Conservation (phyloP, 192 early-diverging fungal species). For the Mortierella antarctica region DNA sequence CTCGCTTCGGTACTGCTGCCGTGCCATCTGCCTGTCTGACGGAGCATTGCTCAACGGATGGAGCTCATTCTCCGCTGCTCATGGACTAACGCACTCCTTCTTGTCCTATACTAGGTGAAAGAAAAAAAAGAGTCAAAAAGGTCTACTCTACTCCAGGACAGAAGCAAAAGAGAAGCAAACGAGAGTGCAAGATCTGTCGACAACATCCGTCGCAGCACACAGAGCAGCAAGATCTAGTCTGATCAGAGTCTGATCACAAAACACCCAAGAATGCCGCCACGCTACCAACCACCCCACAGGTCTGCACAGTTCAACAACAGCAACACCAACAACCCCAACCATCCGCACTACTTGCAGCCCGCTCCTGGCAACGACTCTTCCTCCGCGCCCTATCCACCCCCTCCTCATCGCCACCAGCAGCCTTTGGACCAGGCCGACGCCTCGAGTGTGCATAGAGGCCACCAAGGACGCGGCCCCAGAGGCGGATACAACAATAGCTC, state of each 20-base stretch:
- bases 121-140: too few species aligned
- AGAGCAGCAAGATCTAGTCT: background rate
- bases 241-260: too few species aligned
- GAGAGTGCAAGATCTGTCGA: background rate
- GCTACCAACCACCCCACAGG: slow-evolving; percentile 42
- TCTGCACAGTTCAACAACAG: slow-evolving; percentile 34
- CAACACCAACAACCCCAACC: slow-evolving; percentile 50
- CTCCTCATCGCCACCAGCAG: slow-evolving; percentile 15
- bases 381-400: slow-evolving; percentile 34
- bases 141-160: too few species aligned
- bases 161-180: too few species aligned
- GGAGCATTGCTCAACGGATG: background rate
- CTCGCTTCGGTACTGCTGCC: background rate
- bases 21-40: background rate
- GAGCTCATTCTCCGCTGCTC: too few species aligned
- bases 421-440: slow-evolving; percentile 29
- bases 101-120: too few species aligned
- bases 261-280: slow-evolving; percentile 34
- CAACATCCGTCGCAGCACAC: background rate
- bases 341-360: slow-evolving; percentile 41
- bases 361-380: slow-evolving; percentile 11
- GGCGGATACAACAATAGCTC: slow-evolving; percentile 19
- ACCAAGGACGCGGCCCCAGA: slow-evolving; percentile 7
- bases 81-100: too few species aligned
- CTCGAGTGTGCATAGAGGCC: slow-evolving; percentile 7